These are phyloP conservation scores for Coemansia asiatica DNA, from an alignment of 192 early-diverging fungal species.

Conservation along the genomic window DNA sequence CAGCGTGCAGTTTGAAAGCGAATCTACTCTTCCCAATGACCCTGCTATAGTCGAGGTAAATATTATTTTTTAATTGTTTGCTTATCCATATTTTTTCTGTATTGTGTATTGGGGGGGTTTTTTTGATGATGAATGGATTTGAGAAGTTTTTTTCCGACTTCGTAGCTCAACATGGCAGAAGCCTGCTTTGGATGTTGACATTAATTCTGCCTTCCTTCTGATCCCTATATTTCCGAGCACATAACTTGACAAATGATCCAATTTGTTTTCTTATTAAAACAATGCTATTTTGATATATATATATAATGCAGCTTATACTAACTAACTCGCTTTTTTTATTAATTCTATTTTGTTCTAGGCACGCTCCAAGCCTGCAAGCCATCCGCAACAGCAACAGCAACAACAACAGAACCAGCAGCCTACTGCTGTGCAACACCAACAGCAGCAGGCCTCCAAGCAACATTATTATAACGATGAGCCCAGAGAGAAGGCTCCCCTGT, in stretches of 20 bases:
- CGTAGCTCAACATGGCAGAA: constrained; percentile 24
- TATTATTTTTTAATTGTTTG: background rate
- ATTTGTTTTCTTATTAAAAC: background rate
- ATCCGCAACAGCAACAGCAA: constrained; percentile 12
- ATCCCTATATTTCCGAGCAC: constrained; percentile 6
- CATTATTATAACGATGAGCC: background rate
- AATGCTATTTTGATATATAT: background rate
- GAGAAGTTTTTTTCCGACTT: constrained; percentile 43
- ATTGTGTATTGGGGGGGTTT: constrained; percentile 11
- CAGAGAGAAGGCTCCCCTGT: background rate
- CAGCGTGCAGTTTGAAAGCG: constrained; percentile 69
- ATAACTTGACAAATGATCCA: background rate
- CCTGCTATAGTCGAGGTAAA: constrained; percentile 77
- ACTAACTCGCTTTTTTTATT: no score
- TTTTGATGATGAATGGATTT: constrained; percentile 34
- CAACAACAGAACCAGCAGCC: constrained; percentile 4
- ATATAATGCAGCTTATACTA: background rate
- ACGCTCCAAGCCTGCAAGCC: constrained; percentile 18
- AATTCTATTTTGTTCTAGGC: constrained; percentile 1
- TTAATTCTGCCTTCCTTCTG: constrained; percentile 55
- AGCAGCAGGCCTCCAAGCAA: constrained; percentile 17
- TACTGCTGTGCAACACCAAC: background rate
- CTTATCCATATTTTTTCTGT: background rate
- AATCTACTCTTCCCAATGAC: constrained; percentile 66
- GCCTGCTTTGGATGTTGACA: constrained; percentile 39